Base-by-base conservation (phyloP, 371 early-diverging fungal species). In the Zychaea mexicana region DNA sequence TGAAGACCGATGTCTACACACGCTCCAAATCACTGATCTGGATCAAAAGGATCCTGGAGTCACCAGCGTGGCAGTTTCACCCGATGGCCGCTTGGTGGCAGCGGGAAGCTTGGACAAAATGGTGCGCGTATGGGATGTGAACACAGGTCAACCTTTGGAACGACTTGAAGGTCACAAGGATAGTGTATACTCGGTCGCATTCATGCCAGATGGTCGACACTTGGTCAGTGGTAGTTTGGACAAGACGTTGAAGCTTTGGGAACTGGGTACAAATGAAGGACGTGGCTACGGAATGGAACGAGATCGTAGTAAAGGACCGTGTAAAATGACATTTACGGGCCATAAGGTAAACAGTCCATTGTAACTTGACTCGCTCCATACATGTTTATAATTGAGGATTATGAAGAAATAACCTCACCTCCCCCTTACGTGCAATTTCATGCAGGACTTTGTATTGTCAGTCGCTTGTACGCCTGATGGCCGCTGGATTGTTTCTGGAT, bases 91-190 rank as follows among this genome's bases (percentile, higher is more conserved):
- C 57, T 78, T 85, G n/a, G 91, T 92, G n/a, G 93, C 90, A 1
- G 88, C 92, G 31, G 98, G 96, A 31, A 95, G 95, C 62, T 79
- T 97, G 62, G 99, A 98, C 77, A 92, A 91, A 69, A 89, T 92
- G 76, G 90, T 97, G n/a, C 90, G 97, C 38, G 83, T 98, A 10
- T 98, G 96, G 97, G 96, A 98, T 71, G 80, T 90, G 12, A 76
- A 86, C 24, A 88, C 92, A 4, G 96, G 96, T 21, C 76, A 86
- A 26, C 77, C 92, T 13, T 68, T 96, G 55, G 95, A 95, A 71
- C 87, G 93, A 46, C 83, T 99, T 64, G 94, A 96, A 68, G 98
- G 98, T 0, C 99, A 99, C 83, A 94, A 91, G 68, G 96, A 98
- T 73, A 93, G 95, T 58, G 98, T 99, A 5, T 96, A 97, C 67